phyloP scores from a whole-genome alignment of 345 rosid genomes.

The Cardiospermum halicacabum region DNA sequence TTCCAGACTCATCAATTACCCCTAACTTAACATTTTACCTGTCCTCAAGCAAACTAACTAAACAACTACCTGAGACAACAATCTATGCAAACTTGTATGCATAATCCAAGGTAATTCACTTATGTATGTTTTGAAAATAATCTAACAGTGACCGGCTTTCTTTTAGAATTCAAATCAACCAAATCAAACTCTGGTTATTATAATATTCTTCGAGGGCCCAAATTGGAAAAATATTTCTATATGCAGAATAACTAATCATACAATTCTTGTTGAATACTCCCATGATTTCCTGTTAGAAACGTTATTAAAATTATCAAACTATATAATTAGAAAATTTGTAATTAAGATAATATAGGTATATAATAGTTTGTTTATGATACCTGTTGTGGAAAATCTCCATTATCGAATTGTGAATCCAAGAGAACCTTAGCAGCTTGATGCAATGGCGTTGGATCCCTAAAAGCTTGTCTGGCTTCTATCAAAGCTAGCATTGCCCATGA shows the following conservation, averaged over 20 bases:
- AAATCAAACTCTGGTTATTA: too few species aligned
- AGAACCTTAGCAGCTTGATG: constrained; percentile 48
- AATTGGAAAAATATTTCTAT: constrained; percentile 52
- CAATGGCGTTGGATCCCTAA: constrained; percentile 51
- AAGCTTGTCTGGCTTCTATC: constrained; percentile 60
- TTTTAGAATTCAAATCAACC: too few species aligned
- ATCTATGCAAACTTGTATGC: too few species aligned
- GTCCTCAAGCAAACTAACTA: too few species aligned
- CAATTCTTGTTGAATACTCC: constrained; percentile 67
- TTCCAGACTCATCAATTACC: too few species aligned
- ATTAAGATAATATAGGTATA: not conserved
- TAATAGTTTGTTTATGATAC: too few species aligned
- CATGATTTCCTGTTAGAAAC: constrained; percentile 46
- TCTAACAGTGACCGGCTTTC: too few species aligned
- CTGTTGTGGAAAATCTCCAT: constrained; percentile 73
- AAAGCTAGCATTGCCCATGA: constrained; percentile 74
- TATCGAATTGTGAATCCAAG: constrained; percentile 49
- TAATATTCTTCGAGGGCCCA: constrained; percentile 67
- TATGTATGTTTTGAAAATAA: too few species aligned
- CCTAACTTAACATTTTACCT: too few species aligned
- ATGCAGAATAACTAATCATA: constrained; percentile 59
- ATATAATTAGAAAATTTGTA: too few species aligned
- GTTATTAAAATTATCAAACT: not conserved
- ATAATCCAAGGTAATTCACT: too few species aligned
- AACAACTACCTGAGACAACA: too few species aligned